These are phyloP conservation scores for Sclerotinia borealis DNA, from an alignment of 2,329 filamentous ascomycete species.

Conservation along the genomic window DNA sequence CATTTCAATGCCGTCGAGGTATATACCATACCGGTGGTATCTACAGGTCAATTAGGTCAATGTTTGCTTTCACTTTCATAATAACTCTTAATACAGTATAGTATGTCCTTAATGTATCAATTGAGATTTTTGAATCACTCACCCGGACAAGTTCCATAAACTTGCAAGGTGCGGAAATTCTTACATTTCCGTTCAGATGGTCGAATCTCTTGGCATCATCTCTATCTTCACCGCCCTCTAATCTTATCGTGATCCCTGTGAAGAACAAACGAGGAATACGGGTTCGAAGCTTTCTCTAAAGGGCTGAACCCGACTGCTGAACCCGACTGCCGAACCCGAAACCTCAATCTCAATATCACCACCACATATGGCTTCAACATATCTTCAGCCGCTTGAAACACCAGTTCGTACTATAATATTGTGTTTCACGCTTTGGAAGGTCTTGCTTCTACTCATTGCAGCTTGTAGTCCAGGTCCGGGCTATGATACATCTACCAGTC, in stretches of 20 bases:
- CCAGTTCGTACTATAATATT: slow-evolving; percentile 23
- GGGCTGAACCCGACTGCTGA: slow-evolving; percentile 2
- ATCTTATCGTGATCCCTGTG: slow-evolving; percentile 7
- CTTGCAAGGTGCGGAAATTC: background rate
- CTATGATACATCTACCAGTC: slow-evolving; percentile 73
- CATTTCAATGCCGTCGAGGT: too few relatives aligned
- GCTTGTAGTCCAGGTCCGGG: slow-evolving; percentile 48
- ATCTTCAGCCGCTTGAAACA: slow-evolving; percentile 14
- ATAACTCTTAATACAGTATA: too few relatives aligned
- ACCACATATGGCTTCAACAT: background rate
- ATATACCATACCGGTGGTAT: too few relatives aligned
- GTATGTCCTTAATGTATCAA: background rate
- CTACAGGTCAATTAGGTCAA: too few relatives aligned
- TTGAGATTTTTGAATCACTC: background rate
- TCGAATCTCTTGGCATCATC: background rate
- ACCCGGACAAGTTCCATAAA: background rate
- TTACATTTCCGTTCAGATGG: background rate
- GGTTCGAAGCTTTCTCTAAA: slow-evolving; percentile 9
- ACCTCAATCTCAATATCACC: background rate
- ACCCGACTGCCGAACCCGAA: background rate
- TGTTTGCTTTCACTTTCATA: too few relatives aligned
- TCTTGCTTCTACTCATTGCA: slow-evolving; percentile 56
- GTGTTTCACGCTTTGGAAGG: slow-evolving; percentile 60
- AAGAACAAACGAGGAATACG: background rate
- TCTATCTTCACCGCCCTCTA: background rate